phyloP scores from a whole-genome alignment of 352 stramenopile genomes.

The Blastocystis sp. region DNA sequence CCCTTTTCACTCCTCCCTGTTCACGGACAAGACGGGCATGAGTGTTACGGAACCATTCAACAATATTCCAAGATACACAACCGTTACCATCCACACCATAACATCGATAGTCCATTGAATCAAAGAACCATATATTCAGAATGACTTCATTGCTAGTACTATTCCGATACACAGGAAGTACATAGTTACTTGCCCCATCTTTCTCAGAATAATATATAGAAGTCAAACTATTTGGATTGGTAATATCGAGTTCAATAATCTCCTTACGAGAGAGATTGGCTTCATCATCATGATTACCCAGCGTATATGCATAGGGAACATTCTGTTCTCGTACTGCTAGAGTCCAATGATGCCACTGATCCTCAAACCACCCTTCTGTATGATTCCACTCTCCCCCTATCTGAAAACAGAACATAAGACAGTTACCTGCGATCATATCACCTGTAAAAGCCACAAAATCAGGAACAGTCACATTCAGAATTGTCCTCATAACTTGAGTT shows the following conservation, averaged over 20 bases:
- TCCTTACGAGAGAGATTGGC: background rate
- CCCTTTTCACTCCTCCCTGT: background rate
- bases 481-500: background rate
- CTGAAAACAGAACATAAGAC: background rate
- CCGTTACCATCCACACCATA: slow-evolving; percentile 9
- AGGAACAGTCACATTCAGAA: background rate
- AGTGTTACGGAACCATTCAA: slow-evolving; percentile 33
- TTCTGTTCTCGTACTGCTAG: background rate
- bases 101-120: slow-evolving; percentile 30
- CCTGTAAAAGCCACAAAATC: slow-evolving; percentile 43
- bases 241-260: slow-evolving; percentile 39
- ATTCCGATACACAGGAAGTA: slow-evolving; percentile 41
- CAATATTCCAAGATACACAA: background rate
- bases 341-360: slow-evolving; percentile 18
- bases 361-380: background rate
- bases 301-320: slow-evolving; percentile 9
- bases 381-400: slow-evolving; percentile 36
- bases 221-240: slow-evolving; percentile 17
- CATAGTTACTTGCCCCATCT: slow-evolving; percentile 10
- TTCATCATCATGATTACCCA: slow-evolving; percentile 49
- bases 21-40: background rate
- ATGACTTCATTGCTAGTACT: background rate
- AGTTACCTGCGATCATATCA: slow-evolving; percentile 28
- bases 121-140: slow-evolving; percentile 51
- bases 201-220: background rate